These are phyloP conservation scores for Candida nitratophila DNA, from an alignment of 805 yeast genomes.

Conservation along the genomic window DNA sequence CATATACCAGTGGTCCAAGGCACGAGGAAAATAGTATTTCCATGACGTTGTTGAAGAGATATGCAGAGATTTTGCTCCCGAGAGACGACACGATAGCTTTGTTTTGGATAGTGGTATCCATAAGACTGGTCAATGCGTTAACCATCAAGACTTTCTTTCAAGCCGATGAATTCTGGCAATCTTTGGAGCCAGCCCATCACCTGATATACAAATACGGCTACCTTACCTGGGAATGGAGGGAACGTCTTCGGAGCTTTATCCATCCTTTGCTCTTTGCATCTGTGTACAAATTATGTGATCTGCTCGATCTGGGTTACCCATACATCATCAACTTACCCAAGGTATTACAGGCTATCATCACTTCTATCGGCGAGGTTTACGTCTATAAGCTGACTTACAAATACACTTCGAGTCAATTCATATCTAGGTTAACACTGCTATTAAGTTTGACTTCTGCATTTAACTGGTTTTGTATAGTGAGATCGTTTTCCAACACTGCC, in stretches of 20 bases:
- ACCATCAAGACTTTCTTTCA: slow-evolving; percentile 75
- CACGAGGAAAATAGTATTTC: too few species aligned
- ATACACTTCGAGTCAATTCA: slow-evolving; percentile 22
- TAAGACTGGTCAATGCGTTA: slow-evolving; percentile 59
- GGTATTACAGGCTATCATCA: slow-evolving; percentile 58
- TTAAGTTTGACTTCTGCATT: slow-evolving; percentile 61
- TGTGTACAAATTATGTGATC: slow-evolving; percentile 30
- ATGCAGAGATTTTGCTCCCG: background rate
- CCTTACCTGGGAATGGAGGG: slow-evolving; percentile 91
- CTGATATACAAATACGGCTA: slow-evolving; percentile 74
- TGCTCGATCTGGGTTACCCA: slow-evolving; percentile 27
- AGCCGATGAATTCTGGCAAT: slow-evolving; percentile 93
- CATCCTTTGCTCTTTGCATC: slow-evolving; percentile 69
- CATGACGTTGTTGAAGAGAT: background rate
- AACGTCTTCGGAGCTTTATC: slow-evolving; percentile 64
- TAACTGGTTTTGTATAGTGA: slow-evolving; percentile 73
- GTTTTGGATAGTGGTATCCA: slow-evolving; percentile 13
- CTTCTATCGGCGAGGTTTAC: slow-evolving; percentile 65
- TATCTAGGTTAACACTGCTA: slow-evolving; percentile 37
- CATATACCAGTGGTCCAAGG: too few species aligned
- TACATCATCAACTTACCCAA: slow-evolving; percentile 53
- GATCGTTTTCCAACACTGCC: slow-evolving; percentile 81
- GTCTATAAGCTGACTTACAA: slow-evolving; percentile 36
- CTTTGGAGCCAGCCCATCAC: slow-evolving; percentile 84
- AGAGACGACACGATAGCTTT: background rate